Evolutionary conservation across 148 eudicot species (phyloP), one percentile per base, ranked within the genome.

Genomic region (Rhododendron mucronatum): DNA sequence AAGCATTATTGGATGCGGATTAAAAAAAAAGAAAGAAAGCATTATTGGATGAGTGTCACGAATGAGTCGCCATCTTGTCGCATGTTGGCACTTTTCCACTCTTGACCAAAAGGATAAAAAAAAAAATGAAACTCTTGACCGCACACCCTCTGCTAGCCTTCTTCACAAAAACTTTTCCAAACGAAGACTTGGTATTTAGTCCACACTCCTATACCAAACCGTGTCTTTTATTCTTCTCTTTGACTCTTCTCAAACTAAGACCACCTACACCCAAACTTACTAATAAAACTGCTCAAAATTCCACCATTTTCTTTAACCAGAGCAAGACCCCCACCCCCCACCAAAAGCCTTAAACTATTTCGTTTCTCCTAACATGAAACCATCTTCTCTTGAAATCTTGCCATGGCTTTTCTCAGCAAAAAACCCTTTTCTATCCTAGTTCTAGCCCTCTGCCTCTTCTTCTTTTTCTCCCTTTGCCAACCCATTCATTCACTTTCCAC

Each of bases 401-500:
- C 85, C 37, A 90, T 89, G 90, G 88, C 90, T 63, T n/a, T 23
- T 61, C 69, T 16, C 63, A 20, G 23, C 48, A 20, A 39, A 53
- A 85, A 59, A 85, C 15, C 80, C 57, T 5, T 78, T 80, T 65
- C 14, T 41, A 69, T 78, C 76, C 81, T 88, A 82, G 80, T 77
- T 14, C 79, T 82, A 20, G 89, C 30, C 28, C 81, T 53, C 35
- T 69, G 11, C 28, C 57, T 87, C 57, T 63, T 71, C 16, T 84
- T 79, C 67, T 82, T 83, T 15, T 85, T 82, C 82, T 10, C 47
- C 55, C 80, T 87, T 13, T 78, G 83, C 3, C 47, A 7, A 33
- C 85, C 86, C 88, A 77, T 81, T 28, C 41, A 84, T 71, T 90
- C 95, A 8, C 93, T 96, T 44, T 89, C 98, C 84, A 91, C 96